Percentiles rank a stretch among this genome's conserved stretches.
These are phyloP conservation scores for Coccomyxa sp. DNA, from an alignment of 139 green algal genomes.

Conservation along the genomic window DNA sequence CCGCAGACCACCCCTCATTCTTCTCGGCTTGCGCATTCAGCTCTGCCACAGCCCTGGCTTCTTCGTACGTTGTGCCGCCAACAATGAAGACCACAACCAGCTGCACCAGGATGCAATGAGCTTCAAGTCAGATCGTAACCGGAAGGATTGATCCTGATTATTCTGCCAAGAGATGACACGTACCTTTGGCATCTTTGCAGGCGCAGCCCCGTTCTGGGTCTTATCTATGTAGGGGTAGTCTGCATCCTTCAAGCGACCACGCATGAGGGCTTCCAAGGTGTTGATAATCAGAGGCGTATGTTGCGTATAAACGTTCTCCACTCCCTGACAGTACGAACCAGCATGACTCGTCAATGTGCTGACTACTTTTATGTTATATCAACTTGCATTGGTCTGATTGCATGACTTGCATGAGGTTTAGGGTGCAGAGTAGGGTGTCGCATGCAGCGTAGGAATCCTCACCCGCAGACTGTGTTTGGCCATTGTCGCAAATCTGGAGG, in stretches of 20 bases:
- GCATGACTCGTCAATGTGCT: neutral
- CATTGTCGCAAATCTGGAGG: conserved; percentile 41
- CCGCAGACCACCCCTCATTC: conserved; percentile 39
- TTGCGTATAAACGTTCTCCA: conserved; percentile 97
- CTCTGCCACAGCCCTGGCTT: conserved; percentile 72
- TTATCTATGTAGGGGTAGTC: conserved; percentile 69
- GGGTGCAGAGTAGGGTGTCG: neutral
- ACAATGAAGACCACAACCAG: conserved; percentile 93
- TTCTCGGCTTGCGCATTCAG: conserved; percentile 57
- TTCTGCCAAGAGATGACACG: neutral
- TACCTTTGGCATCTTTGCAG: conserved; percentile 13
- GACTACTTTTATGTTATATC: neutral
- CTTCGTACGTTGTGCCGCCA: conserved; percentile 95
- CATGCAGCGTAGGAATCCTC: neutral
- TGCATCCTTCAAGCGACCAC: conserved; percentile 58
- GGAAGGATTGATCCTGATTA: too few species aligned
- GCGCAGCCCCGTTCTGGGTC: neutral
- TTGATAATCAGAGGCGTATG: conserved; percentile 81
- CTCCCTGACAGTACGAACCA: conserved; percentile 24
- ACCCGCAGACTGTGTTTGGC: conserved; percentile 50
- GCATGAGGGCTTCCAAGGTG: conserved; percentile 65
- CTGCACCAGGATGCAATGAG: conserved; percentile 30
- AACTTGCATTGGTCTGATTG: neutral
- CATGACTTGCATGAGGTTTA: neutral
- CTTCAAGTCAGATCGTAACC: neutral